Evolutionary conservation across 2,329 filamentous ascomycete genomes (phyloP).

Genomic region (Pyricularia pennisetigena): DNA sequence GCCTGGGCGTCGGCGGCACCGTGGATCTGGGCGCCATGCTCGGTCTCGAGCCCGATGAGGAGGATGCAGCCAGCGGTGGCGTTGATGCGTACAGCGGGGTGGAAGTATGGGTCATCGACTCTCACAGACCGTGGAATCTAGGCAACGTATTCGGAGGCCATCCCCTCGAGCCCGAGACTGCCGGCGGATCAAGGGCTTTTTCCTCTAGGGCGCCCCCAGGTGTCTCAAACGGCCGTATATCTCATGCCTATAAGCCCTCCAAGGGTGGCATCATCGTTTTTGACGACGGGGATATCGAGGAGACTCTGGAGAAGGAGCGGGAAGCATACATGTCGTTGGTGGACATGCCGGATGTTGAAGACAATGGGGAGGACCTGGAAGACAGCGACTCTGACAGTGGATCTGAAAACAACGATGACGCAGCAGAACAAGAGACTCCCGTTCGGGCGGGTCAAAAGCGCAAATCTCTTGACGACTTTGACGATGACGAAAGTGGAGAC

Average conservation of each 20-base stretch:
- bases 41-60: constrained; percentile 60
- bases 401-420: constrained; percentile 41
- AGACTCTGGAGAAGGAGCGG: constrained; percentile 63
- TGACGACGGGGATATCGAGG: constrained; percentile 91
- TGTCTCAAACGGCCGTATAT: constrained; percentile 63
- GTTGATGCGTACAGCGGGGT: constrained; percentile 60
- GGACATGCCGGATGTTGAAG: constrained; percentile 84
- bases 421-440: constrained; percentile 25
- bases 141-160: constrained; percentile 83
- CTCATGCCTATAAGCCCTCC: constrained; percentile 62
- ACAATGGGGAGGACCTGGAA: constrained; percentile 55
- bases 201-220: constrained; percentile 47
- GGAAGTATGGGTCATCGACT: constrained; percentile 90
- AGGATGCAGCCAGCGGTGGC: constrained; percentile 33
- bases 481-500: constrained; percentile 64
- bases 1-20: constrained; percentile 84
- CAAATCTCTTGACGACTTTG: constrained; percentile 66
- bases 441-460: constrained; percentile 54
- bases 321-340: constrained; percentile 78
- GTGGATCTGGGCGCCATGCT: constrained; percentile 77
- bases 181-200: constrained; percentile 11
- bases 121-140: constrained; percentile 88
- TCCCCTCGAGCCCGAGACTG: constrained; percentile 40
- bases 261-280: constrained; percentile 87
- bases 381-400: constrained; percentile 47